Conservation (phyloP, 2,329 filamentous ascomycete species). For the Cercospora nicotianae region DNA sequence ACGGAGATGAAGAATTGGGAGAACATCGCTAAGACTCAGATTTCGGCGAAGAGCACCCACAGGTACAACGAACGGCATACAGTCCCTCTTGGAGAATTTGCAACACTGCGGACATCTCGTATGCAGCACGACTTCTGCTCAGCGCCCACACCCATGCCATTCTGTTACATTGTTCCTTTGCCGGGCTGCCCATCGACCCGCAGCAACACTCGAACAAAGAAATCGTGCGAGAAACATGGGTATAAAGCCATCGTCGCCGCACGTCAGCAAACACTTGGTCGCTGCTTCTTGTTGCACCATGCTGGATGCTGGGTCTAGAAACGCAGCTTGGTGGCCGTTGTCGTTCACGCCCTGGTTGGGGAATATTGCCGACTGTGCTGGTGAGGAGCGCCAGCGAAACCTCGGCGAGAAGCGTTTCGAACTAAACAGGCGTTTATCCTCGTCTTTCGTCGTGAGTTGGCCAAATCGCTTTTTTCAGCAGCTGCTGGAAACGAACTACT, state of each 20-base stretch:
- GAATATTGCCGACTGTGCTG: too few species aligned
- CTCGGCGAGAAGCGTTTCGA: too few species aligned
- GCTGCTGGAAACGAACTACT: neutral
- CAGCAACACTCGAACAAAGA: neutral
- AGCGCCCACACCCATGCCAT: neutral
- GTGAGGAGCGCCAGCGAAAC: too few species aligned
- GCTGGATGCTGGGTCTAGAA: too few species aligned
- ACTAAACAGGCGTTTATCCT: too few species aligned
- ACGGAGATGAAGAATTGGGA: neutral
- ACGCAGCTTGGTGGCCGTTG: too few species aligned
- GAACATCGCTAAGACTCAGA: neutral
- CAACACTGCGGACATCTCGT: neutral
- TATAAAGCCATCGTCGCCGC: neutral
- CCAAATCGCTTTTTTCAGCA: neutral
- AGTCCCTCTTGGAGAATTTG: too few species aligned
- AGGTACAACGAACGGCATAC: neutral
- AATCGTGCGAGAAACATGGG: neutral
- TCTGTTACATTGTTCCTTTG: neutral
- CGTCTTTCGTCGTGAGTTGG: too few species aligned
- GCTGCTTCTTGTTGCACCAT: too few species aligned
- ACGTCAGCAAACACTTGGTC: neutral
- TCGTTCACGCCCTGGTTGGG: too few species aligned
- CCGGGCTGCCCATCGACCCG: neutral
- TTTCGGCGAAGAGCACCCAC: neutral
- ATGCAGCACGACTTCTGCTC: neutral